Conservation (phyloP, 2,329 filamentous ascomycete species). For the Alternaria triticina region DNA sequence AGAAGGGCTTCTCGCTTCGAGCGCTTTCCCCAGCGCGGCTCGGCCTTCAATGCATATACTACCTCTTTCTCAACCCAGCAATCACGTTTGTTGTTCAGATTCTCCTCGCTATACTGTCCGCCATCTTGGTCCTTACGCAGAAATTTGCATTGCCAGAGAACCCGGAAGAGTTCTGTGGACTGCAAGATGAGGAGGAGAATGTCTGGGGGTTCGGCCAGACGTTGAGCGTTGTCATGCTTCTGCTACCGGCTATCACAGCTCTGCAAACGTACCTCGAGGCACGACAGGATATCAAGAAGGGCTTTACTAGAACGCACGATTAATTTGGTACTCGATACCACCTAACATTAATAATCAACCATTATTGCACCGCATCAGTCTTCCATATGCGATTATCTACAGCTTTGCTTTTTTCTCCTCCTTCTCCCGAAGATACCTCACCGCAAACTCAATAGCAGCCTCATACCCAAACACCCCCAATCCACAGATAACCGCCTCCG, state of each 20-base stretch:
- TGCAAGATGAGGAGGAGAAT: conserved; percentile 35
- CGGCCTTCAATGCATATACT: conserved; percentile 23
- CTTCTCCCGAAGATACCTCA: conserved; percentile 30
- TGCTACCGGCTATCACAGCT: conserved; percentile 35
- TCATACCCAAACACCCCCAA: conserved; percentile 59
- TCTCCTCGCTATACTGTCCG: conserved; percentile 29
- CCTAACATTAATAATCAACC: background rate
- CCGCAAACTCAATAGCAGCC: conserved; percentile 54
- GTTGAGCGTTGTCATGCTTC: conserved; percentile 37
- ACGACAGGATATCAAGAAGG: conserved; percentile 27
- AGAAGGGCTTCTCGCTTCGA: background rate
- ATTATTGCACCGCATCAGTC: background rate
- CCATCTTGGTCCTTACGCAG: conserved; percentile 33
- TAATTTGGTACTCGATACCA: background rate
- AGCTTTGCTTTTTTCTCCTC: background rate
- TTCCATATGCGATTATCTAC: background rate
- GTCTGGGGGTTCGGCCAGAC: conserved; percentile 42
- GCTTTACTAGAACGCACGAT: background rate
- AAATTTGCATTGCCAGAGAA: conserved; percentile 35
- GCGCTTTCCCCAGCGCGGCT: conserved; percentile 13
- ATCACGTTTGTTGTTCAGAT: conserved; percentile 37
- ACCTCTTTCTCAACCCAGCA: conserved; percentile 36
- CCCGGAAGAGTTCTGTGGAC: conserved; percentile 23
- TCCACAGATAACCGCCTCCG: conserved; percentile 74
- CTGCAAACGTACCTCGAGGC: conserved; percentile 38